Percentiles rank a stretch among this genome's conserved stretches.
Evolutionary conservation across 306 rosid genomes (phyloP).

Genomic region (Lablab purpureus): DNA sequence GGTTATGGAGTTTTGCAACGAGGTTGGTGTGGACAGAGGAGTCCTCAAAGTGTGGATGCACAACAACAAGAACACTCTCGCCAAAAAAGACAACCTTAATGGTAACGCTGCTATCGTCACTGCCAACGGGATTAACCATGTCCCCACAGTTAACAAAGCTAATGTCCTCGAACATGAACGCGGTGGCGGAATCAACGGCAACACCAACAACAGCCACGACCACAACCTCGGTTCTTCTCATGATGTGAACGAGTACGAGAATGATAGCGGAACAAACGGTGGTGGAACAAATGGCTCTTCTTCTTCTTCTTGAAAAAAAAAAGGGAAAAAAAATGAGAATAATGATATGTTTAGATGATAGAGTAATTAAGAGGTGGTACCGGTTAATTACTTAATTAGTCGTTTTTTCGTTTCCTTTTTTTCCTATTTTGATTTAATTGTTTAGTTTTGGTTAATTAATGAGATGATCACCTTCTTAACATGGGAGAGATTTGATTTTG

Average conservation of each 20-base stretch:
- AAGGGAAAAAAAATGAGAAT: conserved; percentile 34
- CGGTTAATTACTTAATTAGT: conserved; percentile 57
- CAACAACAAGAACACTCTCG: conserved; percentile 81
- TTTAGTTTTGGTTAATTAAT: conserved; percentile 69
- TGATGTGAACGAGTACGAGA: conserved; percentile 48
- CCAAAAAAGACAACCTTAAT: conserved; percentile 49
- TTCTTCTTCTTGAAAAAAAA: conserved; percentile 75
- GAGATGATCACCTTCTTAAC: conserved; percentile 59
- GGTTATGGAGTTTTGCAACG: conserved; percentile 68
- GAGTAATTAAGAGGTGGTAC: conserved; percentile 57
- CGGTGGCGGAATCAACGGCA: not conserved
- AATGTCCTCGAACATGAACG: not conserved
- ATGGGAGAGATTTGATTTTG: conserved; percentile 47
- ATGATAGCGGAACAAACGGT: conserved; percentile 53
- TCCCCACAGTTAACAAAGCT: not conserved
- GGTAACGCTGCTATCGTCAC: not conserved
- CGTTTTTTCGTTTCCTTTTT: not conserved
- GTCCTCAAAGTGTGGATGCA: conserved; percentile 99
- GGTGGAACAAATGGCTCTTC: conserved; percentile 85
- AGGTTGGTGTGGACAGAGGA: conserved; percentile 70
- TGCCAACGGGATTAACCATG: not conserved
- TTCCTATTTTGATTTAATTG: conserved; percentile 39
- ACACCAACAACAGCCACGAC: not conserved
- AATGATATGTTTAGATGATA: conserved; percentile 54
- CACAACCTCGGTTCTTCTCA: conserved; percentile 11